Evolutionary conservation across 2,329 filamentous ascomycete species (phyloP).

Genomic region (Arthroderma uncinatum): DNA sequence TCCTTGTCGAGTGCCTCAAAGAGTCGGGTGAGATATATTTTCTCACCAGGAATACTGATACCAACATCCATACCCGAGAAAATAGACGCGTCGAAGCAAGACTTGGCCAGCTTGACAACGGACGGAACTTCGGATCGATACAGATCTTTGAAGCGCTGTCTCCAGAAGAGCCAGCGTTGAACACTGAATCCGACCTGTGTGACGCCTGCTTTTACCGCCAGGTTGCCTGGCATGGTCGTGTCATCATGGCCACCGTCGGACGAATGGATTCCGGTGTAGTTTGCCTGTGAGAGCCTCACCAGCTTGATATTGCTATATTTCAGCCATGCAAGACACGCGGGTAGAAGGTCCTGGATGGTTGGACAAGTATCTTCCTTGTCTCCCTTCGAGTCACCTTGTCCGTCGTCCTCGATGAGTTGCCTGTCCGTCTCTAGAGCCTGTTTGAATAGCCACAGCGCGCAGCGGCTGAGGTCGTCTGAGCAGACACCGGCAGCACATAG

Average conservation of each 20-base stretch:
- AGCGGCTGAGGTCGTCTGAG: background rate
- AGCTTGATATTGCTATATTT: background rate
- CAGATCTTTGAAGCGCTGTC: background rate
- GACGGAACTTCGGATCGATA: background rate
- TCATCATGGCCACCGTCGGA: background rate
- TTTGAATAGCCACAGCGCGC: slow-evolving; percentile 1
- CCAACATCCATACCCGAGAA: background rate
- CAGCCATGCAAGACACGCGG: background rate
- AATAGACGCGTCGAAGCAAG: background rate
- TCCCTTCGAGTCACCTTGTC: background rate
- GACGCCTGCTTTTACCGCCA: background rate
- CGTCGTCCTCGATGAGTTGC: background rate
- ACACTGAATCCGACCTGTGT: background rate
- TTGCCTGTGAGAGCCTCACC: background rate
- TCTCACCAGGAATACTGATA: background rate
- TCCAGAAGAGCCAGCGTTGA: background rate
- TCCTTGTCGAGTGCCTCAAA: slow-evolving; percentile 4
- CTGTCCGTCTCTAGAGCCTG: slow-evolving; percentile 1
- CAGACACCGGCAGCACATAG: background rate
- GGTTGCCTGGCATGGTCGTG: background rate
- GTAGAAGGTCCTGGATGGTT: background rate
- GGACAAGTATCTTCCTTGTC: background rate
- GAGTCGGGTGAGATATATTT: background rate
- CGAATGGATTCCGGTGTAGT: background rate
- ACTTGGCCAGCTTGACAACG: background rate